A percentile compares a stretch with the other conserved stretches of the same genome.
phyloP scores from a whole-genome alignment of 192 early-diverging fungal genomes.

The Linnemannia schmuckeri region DNA sequence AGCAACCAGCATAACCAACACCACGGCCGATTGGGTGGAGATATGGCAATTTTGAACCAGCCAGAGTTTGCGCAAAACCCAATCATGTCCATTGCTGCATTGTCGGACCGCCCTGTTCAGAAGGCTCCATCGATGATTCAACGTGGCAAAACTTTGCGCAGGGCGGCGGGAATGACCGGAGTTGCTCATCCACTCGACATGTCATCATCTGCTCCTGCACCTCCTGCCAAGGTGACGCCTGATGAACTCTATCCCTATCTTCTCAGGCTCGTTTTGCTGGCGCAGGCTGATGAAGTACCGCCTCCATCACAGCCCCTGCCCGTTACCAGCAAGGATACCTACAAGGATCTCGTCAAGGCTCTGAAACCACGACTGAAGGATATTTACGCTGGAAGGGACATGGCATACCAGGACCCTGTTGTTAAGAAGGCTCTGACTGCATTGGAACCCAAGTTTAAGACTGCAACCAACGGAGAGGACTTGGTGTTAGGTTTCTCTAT shows the following conservation, averaged over 20 bases:
- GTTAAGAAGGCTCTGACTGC: slow-evolving; percentile 50
- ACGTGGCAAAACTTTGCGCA: slow-evolving; percentile 38
- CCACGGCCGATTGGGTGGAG: slow-evolving; percentile 40
- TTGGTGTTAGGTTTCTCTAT: slow-evolving; percentile 60
- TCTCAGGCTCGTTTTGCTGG: slow-evolving; percentile 36
- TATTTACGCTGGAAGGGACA: slow-evolving; percentile 61
- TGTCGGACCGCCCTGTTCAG: slow-evolving; percentile 33
- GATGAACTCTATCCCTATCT: slow-evolving; percentile 51
- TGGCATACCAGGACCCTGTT: slow-evolving; percentile 60
- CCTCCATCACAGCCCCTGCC: slow-evolving; percentile 15
- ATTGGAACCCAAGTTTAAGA: slow-evolving; percentile 60
- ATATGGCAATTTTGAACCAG: slow-evolving; percentile 37
- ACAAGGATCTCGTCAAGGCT: slow-evolving; percentile 60
- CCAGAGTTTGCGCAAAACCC: slow-evolving; percentile 42
- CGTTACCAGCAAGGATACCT: slow-evolving; percentile 55
- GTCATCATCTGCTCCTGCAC: not conserved
- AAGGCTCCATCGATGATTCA: slow-evolving; percentile 45
- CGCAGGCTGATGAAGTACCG: slow-evolving; percentile 35
- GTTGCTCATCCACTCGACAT: slow-evolving; percentile 3
- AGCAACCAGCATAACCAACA: slow-evolving; percentile 15
- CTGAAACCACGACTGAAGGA: slow-evolving; percentile 58
- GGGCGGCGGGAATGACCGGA: slow-evolving; percentile 47
- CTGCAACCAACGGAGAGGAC: slow-evolving; percentile 61
- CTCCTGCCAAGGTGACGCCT: slow-evolving; percentile 20
- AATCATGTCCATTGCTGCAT: slow-evolving; percentile 44